These are phyloP conservation scores for Fraxinus cuspidata DNA, from an alignment of 257 asterid genomes.

Conservation along the genomic window DNA sequence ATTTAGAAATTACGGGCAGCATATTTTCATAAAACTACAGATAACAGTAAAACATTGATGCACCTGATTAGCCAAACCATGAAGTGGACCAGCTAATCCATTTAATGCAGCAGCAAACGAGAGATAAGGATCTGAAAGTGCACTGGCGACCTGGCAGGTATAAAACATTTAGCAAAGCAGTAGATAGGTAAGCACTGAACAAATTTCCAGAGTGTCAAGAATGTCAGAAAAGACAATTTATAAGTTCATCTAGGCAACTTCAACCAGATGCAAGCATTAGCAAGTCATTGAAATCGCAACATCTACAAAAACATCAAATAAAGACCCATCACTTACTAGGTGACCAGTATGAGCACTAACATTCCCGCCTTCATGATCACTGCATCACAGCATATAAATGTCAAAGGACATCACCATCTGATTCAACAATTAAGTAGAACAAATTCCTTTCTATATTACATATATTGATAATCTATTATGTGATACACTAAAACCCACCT, in stretches of 20 bases:
- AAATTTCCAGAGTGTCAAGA: neutral
- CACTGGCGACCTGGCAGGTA: conserved; percentile 82
- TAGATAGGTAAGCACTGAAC: conserved; percentile 7
- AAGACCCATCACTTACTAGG: conserved; percentile 56
- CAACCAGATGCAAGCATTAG: neutral
- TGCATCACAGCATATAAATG: conserved; percentile 39
- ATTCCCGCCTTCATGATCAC: conserved; percentile 99
- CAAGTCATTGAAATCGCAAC: neutral
- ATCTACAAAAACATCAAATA: conserved; percentile 10
- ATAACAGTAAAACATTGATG: conserved; percentile 8
- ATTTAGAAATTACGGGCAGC: neutral
- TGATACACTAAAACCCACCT: conserved; percentile 46
- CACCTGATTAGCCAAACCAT: conserved; percentile 99
- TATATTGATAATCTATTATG: conserved; percentile 3
- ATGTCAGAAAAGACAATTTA: too few relatives aligned
- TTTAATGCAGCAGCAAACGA: conserved; percentile 97
- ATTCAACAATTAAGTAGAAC: neutral
- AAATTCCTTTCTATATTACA: conserved; percentile 10
- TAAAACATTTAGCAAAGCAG: conserved; percentile 22
- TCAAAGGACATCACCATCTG: conserved; percentile 5
- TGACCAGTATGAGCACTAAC: conserved; percentile 99
- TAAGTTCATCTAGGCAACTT: too few relatives aligned
- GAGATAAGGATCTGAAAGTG: conserved; percentile 98
- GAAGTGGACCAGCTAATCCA: conserved; percentile 99
- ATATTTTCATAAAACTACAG: neutral